These are phyloP conservation scores for Polysphondylium violaceum DNA, from an alignment of 78 protist genomes.

Conservation along the genomic window DNA sequence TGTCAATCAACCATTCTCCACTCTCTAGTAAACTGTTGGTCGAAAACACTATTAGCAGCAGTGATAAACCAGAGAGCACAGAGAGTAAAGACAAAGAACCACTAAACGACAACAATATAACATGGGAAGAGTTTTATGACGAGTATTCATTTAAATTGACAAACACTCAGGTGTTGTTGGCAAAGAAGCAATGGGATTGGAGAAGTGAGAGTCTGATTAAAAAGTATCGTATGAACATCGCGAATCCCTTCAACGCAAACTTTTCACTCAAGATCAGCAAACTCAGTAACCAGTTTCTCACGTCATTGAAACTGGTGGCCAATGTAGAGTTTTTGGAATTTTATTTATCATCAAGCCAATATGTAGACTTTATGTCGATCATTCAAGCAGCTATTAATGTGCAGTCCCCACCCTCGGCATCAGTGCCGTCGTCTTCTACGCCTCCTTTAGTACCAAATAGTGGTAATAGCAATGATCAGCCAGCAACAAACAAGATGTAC, in stretches of 20 bases:
- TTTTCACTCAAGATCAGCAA: constrained; percentile 31
- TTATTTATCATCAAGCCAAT: constrained; percentile 52
- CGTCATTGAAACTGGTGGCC: constrained; percentile 29
- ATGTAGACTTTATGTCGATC: constrained; percentile 38
- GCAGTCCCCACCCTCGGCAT: background rate
- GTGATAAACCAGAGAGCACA: background rate
- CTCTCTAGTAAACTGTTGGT: background rate
- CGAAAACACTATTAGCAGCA: background rate
- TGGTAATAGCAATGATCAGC: background rate
- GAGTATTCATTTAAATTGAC: constrained; percentile 52
- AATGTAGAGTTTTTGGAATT: constrained; percentile 37
- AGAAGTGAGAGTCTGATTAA: constrained; percentile 18
- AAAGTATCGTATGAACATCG: constrained; percentile 57
- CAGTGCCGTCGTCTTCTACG: too few relatives aligned
- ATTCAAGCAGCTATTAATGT: constrained; percentile 20
- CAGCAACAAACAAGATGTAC: constrained; percentile 1
- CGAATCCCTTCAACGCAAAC: constrained; percentile 63
- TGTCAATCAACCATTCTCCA: constrained; percentile 44
- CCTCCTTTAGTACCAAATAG: constrained; percentile 4
- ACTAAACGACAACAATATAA: too few relatives aligned
- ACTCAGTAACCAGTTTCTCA: constrained; percentile 31
- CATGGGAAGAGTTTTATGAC: constrained; percentile 75
- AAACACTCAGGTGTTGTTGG: constrained; percentile 42
- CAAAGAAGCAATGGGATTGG: constrained; percentile 36
- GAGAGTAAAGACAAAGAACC: background rate